phyloP scores from a whole-genome alignment of 352 stramenopile species.

The Aphanomyces stellatus region DNA sequence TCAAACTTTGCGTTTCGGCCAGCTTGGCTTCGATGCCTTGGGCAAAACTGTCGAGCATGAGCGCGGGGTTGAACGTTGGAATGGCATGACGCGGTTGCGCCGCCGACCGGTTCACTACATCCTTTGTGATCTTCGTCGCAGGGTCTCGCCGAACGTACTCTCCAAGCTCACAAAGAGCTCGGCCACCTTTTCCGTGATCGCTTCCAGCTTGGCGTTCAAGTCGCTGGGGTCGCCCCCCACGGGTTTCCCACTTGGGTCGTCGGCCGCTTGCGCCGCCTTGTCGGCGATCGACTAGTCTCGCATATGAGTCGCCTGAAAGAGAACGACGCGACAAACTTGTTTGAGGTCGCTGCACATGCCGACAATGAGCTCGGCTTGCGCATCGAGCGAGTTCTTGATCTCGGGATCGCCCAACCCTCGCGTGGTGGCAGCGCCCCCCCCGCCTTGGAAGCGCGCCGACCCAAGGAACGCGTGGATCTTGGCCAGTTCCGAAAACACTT shows the following conservation, averaged over 20 bases:
- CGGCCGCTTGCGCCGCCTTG: not conserved
- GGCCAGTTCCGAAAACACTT: constrained; percentile 19
- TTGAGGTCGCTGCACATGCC: constrained; percentile 17
- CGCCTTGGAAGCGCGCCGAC: constrained; percentile 3
- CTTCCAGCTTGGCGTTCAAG: constrained; percentile 18
- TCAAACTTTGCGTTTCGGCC: constrained; percentile 7
- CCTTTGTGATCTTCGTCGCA: not conserved
- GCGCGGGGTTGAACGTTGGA: constrained; percentile 17
- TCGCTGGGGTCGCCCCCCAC: constrained; percentile 3
- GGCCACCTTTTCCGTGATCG: constrained; percentile 19
- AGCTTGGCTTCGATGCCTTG: constrained; percentile 20
- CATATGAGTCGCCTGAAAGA: no score
- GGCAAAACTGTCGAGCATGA: constrained; percentile 20
- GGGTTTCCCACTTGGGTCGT: not conserved
- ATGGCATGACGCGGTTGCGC: constrained; percentile 10
- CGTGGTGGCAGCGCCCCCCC: not conserved
- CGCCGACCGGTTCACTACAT: constrained; percentile 4
- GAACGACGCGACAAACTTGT: not conserved
- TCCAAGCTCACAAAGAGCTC: constrained; percentile 18
- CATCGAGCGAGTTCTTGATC: constrained; percentile 10
- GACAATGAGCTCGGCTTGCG: constrained; percentile 15
- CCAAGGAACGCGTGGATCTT: constrained; percentile 18
- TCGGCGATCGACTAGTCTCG: constrained; percentile 12
- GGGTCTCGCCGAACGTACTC: not conserved
- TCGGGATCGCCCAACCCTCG: not conserved